Evolutionary conservation across 2,329 filamentous ascomycete species (phyloP), one percentile per base, ranked within the genome.

Genomic region (Zasmidium angulare): DNA sequence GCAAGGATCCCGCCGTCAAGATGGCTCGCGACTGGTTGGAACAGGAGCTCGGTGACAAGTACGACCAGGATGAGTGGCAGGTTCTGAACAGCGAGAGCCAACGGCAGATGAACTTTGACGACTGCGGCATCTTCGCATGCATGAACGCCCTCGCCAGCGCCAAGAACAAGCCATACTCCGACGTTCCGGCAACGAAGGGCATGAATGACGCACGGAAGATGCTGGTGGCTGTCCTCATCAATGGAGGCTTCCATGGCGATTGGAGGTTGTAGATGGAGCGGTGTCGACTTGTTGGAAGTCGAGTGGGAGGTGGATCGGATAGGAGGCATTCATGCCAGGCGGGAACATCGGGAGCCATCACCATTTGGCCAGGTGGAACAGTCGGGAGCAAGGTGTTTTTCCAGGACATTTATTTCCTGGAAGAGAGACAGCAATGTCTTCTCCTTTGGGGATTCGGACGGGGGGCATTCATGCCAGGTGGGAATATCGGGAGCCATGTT

Each of bases 81-180:
- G 76, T 66, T 17, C 47, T 79, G 1, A 75, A 82, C 7, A 71
- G 75, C n/a, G 72, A 74, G 17, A 84, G 83, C 36, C 81, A 84
- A 0, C 67, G 63, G 2, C 89, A 93, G 72, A 79, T 76, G 23
- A 93, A 93, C 68, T 82, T 82, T 1, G 85, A 83, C 69, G 90
- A 93, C 71, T 93, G 90, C 66, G 90, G 90, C n/a, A 84, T 91
- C 2, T 90, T 91, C 71, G 84, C 87, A 14, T 85, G 90, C 64
- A 84, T 89, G 19, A 93, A 93, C 68, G 86, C 84, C 17, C 82
- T 91, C 50, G 89, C 86, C 56, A 68, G 79, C 29, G 74, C 79
- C 2, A 72, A 76, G 17, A 86, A 89, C 66, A 80, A 87, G 22
- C 56, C 48, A 2, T 70, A 61, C 53, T 52, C 57, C 1, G 60